A percentile compares a stretch with the other conserved stretches of the same genome.
These are phyloP conservation scores for Paraphaeosphaeria minitans DNA, from an alignment of 2,329 filamentous ascomycete genomes.

Conservation along the genomic window DNA sequence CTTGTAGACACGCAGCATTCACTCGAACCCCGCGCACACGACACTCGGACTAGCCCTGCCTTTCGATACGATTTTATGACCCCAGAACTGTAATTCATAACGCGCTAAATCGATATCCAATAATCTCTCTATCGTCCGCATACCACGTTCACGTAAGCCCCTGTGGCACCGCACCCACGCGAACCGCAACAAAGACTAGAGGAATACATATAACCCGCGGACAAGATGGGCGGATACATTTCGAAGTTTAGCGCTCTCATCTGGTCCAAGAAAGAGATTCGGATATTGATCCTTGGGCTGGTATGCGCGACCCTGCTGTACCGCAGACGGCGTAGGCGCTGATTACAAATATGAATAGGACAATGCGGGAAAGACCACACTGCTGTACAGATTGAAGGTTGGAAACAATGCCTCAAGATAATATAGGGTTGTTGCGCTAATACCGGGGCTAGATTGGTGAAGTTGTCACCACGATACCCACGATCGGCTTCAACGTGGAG, in stretches of 20 bases:
- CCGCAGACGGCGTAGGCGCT: constrained; percentile 15
- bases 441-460: constrained; percentile 77
- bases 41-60: neutral
- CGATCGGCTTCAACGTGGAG: constrained; percentile 99
- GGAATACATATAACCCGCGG: neutral
- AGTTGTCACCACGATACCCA: constrained; percentile 98
- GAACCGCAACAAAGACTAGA: constrained; percentile 7
- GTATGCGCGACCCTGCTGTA: constrained; percentile 60
- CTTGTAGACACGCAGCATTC: constrained; percentile 8
- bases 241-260: constrained; percentile 39
- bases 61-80: neutral
- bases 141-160: neutral
- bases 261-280: constrained; percentile 96
- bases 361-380: constrained; percentile 96
- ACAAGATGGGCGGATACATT: constrained; percentile 41
- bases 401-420: neutral
- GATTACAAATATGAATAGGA: constrained; percentile 64
- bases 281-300: constrained; percentile 91
- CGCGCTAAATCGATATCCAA: neutral
- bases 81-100: neutral
- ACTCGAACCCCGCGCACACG: neutral
- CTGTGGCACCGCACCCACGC: neutral
- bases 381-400: constrained; percentile 95
- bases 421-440: neutral
- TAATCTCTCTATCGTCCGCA: neutral